Percentiles rank a stretch among this genome's conserved stretches.
Conservation (phyloP, 257 asterid genomes). For the Solanum chilense region DNA sequence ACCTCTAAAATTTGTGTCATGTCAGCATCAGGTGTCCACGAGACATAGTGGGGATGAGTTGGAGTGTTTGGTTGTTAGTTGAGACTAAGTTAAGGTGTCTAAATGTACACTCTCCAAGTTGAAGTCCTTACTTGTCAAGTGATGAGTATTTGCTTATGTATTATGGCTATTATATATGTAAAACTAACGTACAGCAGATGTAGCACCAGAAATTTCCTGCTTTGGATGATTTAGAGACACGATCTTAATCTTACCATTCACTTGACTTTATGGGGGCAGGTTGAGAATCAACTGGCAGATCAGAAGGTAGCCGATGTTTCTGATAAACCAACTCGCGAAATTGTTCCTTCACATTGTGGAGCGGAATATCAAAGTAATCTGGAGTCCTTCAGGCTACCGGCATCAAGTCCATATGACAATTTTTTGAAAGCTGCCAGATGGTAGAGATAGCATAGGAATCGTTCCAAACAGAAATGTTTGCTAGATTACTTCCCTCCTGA, state of each 20-base stretch:
- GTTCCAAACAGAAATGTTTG: not conserved
- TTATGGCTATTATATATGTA: not conserved
- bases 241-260: not conserved
- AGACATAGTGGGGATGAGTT: not conserved
- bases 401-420: conserved; percentile 76
- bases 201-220: not conserved
- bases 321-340: conserved; percentile 14
- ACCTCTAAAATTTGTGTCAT: not conserved
- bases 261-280: conserved; percentile 22
- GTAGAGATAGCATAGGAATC: conserved; percentile 14
- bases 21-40: not conserved
- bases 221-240: not conserved
- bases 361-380: conserved; percentile 46
- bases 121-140: not conserved
- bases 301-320: conserved; percentile 13
- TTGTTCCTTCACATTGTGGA: conserved; percentile 26
- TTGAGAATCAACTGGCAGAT: conserved; percentile 31
- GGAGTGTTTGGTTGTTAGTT: not conserved
- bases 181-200: not conserved
- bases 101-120: not conserved
- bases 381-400: conserved; percentile 52
- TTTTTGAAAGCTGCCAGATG: conserved; percentile 93
- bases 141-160: not conserved
- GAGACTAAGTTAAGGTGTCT: not conserved
- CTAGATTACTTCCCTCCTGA: not conserved